These are phyloP conservation scores for Fusarium sarcochroum DNA, from an alignment of 2,329 filamentous ascomycete genomes.

Conservation along the genomic window DNA sequence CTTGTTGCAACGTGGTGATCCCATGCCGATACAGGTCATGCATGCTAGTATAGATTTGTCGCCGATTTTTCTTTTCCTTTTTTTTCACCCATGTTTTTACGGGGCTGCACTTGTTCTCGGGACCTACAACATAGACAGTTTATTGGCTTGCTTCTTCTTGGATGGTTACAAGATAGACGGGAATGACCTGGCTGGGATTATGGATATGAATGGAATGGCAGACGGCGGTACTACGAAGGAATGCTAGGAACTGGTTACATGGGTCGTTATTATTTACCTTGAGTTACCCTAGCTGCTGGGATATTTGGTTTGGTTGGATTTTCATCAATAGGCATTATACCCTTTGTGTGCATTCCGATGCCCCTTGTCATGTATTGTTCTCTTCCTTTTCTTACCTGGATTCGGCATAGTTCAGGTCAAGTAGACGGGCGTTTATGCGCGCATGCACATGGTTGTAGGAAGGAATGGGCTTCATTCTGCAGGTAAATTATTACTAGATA, in stretches of 20 bases:
- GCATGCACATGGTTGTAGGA: not conserved
- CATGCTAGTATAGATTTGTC: constrained; percentile 37
- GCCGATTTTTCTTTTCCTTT: constrained; percentile 19
- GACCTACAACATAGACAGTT: constrained; percentile 43
- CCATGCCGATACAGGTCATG: constrained; percentile 14
- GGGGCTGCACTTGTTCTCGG: constrained; percentile 18
- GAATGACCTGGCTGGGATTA: constrained; percentile 20
- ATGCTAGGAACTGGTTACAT: constrained; percentile 30
- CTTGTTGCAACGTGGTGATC: constrained; percentile 7
- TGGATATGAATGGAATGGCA: constrained; percentile 42
- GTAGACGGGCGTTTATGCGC: constrained; percentile 19
- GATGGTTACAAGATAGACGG: constrained; percentile 42
- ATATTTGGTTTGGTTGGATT: constrained; percentile 36
- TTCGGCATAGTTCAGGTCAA: constrained; percentile 18
- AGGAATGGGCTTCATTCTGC: constrained; percentile 37
- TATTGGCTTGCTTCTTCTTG: constrained; percentile 21
- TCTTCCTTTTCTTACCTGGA: constrained; percentile 4
- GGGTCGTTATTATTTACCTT: constrained; percentile 24
- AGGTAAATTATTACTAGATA: constrained; percentile 23
- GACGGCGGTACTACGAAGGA: constrained; percentile 30
- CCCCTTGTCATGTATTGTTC: constrained; percentile 26
- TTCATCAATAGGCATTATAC: constrained; percentile 52
- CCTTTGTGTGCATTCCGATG: constrained; percentile 48
- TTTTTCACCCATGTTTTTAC: constrained; percentile 8
- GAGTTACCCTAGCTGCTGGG: constrained; percentile 30